Evolutionary conservation across 148 eudicot species (phyloP), one percentile per base, ranked within the genome.

Genomic region (Spergularia bocconei): DNA sequence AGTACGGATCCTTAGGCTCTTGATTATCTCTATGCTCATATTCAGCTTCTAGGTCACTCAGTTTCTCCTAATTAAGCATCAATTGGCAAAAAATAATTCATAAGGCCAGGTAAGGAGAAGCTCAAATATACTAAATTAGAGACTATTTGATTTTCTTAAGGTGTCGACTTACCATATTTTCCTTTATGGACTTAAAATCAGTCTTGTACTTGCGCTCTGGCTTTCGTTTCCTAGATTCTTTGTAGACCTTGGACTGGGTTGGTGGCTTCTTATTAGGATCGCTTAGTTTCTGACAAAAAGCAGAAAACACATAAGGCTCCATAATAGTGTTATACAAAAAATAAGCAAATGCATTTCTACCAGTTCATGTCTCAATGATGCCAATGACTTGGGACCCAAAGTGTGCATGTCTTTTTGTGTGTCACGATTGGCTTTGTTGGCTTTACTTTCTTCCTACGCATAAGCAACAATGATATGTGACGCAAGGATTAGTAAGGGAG

Each of bases 371-470:
- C 57, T 54, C 57, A 54, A 54, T 4, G n/a, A 54, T 12, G 54
- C 70, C 10, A 67, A n/a, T 17, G 70, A 13, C 25, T n/a, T 51
- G 2, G 70, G 54, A 20, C 55, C 53, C 19, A 19, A n/a, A 17
- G 54, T 67, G 29, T 47, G 70, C 70, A 67, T 67, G 53, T 67
- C 50, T n/a, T 67, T 53, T 67, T 67, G 70, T 16, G 48, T 53
- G 4, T 47, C 25, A 5, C 13, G 70, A 44, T 67, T 67, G 12
- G 11, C 16, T 10, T 48, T 9, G 36, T 67, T 47, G 15, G 19
- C 15, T 8, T 29, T 11, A 47, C 54, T 67, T 19, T 48, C 20
- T 67, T 67, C 41, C 70, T 67, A 5, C 3, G 2, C 13, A 33
- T 10, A 39, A 36, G 4, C 9, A 66, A 66, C 16, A 29, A 29